A percentile compares a stretch with the other conserved stretches of the same genome.
Evolutionary conservation across 495 filamentous ascomycete genomes (phyloP).

Genomic region (Hypoxylon lienhwacheense): DNA sequence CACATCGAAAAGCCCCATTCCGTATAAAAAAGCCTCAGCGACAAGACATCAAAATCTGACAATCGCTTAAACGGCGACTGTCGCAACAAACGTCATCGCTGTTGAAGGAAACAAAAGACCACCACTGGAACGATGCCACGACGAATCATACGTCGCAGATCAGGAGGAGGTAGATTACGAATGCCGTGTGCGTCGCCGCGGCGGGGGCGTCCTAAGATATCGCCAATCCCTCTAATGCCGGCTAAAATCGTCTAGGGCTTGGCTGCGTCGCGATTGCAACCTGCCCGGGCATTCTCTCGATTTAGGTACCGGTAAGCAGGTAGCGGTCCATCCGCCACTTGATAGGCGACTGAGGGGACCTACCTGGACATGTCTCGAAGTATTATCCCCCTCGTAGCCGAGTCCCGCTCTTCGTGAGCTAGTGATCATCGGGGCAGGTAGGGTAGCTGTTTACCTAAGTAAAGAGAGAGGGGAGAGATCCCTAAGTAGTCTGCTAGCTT

Average conservation of each 20-base stretch:
- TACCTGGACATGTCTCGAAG: background rate
- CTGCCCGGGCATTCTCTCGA: background rate
- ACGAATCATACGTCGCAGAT: conserved; percentile 15
- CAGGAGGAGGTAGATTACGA: conserved; percentile 13
- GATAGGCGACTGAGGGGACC: no score
- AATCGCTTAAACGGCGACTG: no score
- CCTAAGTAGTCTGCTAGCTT: background rate
- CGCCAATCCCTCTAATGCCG: conserved; percentile 26
- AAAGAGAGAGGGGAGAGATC: background rate
- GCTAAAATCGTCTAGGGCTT: conserved; percentile 18
- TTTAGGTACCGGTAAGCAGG: conserved; percentile 25
- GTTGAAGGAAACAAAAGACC: background rate
- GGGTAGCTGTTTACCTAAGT: conserved; percentile 9
- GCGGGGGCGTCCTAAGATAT: conserved; percentile 12
- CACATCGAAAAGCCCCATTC: no score
- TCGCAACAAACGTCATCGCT: no score
- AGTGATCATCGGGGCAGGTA: conserved; percentile 5
- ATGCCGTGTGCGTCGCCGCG: conserved; percentile 11
- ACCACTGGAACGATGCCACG: background rate
- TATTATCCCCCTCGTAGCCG: conserved; percentile 12
- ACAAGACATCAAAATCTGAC: no score
- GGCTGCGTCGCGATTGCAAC: conserved; percentile 8
- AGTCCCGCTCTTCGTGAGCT: conserved; percentile 13
- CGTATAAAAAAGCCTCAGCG: no score
- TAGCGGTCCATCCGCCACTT: no score